Evolutionary conservation across 495 filamentous ascomycete genomes (phyloP).

Genomic region (Penicillium robsamsonii): DNA sequence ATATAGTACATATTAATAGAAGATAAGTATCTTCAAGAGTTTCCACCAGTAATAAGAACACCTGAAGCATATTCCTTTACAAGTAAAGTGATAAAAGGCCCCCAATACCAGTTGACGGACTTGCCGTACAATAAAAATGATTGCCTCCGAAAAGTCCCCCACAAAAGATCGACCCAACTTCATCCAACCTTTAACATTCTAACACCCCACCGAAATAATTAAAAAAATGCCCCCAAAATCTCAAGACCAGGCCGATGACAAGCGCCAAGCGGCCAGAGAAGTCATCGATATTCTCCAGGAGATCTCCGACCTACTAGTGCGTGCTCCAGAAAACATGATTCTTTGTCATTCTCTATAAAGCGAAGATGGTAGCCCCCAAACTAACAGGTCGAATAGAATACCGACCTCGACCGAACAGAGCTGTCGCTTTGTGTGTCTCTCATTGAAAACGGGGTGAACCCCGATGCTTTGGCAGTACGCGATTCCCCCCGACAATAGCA

Average conservation of each 20-base stretch:
- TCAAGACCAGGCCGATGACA: constrained; percentile 52
- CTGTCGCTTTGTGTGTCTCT: constrained; percentile 93
- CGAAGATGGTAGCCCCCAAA: background rate
- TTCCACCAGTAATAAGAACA: too few relatives aligned
- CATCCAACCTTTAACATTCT: background rate
- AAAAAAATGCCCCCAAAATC: constrained; percentile 25
- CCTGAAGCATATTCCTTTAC: too few relatives aligned
- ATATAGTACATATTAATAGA: too few relatives aligned
- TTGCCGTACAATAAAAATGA: too few relatives aligned
- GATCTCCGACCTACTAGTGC: constrained; percentile 84
- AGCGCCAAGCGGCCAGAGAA: constrained; percentile 89
- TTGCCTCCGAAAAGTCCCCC: constrained; percentile 4
- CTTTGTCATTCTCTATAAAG: background rate
- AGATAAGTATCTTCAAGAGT: too few relatives aligned
- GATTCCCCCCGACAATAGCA: constrained; percentile 2
- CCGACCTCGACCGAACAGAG: constrained; percentile 82
- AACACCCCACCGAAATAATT: background rate
- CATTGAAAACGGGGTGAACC: constrained; percentile 96
- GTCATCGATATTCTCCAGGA: constrained; percentile 95
- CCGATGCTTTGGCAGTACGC: constrained; percentile 88
- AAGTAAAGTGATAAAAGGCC: too few relatives aligned
- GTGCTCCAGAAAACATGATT: constrained; percentile 13
- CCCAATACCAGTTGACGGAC: too few relatives aligned
- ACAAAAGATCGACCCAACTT: constrained; percentile 1
- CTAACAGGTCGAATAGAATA: constrained; percentile 60